Percentiles rank a stretch among this genome's conserved stretches.
phyloP scores from a whole-genome alignment of 108 stramenopile genomes.

The Nitzschia sp. region DNA sequence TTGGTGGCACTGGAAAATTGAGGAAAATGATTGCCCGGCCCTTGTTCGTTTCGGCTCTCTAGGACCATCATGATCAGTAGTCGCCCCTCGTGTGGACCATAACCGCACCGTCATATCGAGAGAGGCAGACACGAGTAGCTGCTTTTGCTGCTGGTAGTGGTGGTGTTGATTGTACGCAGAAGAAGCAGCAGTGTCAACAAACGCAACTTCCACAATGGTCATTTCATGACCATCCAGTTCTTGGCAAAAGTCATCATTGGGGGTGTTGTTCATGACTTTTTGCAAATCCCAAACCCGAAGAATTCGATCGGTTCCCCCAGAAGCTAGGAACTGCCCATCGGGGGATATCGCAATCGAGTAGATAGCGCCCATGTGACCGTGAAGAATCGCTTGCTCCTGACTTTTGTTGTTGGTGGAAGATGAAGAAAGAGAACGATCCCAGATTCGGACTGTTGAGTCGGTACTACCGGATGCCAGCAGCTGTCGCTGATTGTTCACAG shows the following conservation, averaged over 20 bases:
- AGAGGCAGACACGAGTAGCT: slow-evolving; percentile 3
- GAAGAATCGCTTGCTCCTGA: not conserved
- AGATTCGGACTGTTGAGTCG: slow-evolving; percentile 88
- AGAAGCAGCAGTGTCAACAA: too few relatives aligned
- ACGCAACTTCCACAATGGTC: slow-evolving; percentile 8
- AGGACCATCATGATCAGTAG: not conserved
- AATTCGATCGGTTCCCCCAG: slow-evolving; percentile 10
- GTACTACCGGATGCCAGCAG: slow-evolving; percentile 78
- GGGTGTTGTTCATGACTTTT: not conserved
- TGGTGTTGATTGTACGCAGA: too few relatives aligned
- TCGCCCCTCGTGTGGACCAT: not conserved
- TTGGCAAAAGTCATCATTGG: slow-evolving; percentile 1
- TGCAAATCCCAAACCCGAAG: slow-evolving; percentile 13
- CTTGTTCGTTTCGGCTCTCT: not conserved
- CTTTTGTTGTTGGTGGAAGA: not conserved
- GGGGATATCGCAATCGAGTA: slow-evolving; percentile 6
- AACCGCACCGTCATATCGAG: slow-evolving; percentile 15
- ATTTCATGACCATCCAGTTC: slow-evolving; percentile 8
- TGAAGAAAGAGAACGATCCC: slow-evolving; percentile 50
- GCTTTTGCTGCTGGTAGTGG: too few relatives aligned
- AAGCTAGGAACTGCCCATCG: slow-evolving; percentile 11
- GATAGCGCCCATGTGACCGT: slow-evolving; percentile 1
- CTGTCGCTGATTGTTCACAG: slow-evolving; percentile 43
- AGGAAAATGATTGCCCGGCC: not conserved
- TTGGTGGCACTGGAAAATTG: not conserved